A percentile compares a stretch with the other conserved stretches of the same genome.
phyloP scores from a whole-genome alignment of 2,329 filamentous ascomycete species.

The Chrysoporthe deuterocubensis region DNA sequence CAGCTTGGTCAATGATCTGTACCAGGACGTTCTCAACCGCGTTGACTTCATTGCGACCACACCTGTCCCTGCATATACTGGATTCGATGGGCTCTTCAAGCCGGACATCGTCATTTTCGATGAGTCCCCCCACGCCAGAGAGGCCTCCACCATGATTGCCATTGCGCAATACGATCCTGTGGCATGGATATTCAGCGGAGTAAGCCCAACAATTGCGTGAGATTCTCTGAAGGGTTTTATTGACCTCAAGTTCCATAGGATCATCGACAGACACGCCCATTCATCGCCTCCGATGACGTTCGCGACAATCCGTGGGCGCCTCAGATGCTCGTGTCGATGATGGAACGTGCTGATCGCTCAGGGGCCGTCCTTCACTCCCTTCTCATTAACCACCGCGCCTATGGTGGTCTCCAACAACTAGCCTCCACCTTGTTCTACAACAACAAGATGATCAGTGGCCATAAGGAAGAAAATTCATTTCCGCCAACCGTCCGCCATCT shows the following conservation, averaged over 20 bases:
- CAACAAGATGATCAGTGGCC: conserved; percentile 42
- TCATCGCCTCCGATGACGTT: conserved; percentile 21
- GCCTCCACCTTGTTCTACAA: conserved; percentile 49
- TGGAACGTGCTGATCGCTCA: conserved; percentile 35
- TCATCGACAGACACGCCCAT: conserved; percentile 40
- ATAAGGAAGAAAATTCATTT: conserved; percentile 26
- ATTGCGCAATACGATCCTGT: conserved; percentile 47
- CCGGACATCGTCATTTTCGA: conserved; percentile 87
- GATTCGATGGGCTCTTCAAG: conserved; percentile 61
- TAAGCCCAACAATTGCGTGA: conserved; percentile 29
- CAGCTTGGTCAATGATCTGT: conserved; percentile 41
- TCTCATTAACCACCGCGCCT: conserved; percentile 37
- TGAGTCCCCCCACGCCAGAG: conserved; percentile 58
- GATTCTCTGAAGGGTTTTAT: conserved; percentile 47
- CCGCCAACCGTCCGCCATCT: conserved; percentile 29
- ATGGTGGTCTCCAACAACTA: conserved; percentile 41
- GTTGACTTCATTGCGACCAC: conserved; percentile 53
- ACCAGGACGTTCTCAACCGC: conserved; percentile 42
- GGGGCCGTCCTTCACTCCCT: conserved; percentile 33
- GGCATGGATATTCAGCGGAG: conserved; percentile 51
- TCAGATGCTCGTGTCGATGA: conserved; percentile 34
- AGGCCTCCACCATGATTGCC: conserved; percentile 50
- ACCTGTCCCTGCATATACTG: conserved; percentile 46
- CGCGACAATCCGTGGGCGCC: conserved; percentile 26
- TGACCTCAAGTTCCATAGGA: conserved; percentile 27